Conservation (phyloP, 2,329 filamentous ascomycete genomes). For the Aspergillus niger region DNA sequence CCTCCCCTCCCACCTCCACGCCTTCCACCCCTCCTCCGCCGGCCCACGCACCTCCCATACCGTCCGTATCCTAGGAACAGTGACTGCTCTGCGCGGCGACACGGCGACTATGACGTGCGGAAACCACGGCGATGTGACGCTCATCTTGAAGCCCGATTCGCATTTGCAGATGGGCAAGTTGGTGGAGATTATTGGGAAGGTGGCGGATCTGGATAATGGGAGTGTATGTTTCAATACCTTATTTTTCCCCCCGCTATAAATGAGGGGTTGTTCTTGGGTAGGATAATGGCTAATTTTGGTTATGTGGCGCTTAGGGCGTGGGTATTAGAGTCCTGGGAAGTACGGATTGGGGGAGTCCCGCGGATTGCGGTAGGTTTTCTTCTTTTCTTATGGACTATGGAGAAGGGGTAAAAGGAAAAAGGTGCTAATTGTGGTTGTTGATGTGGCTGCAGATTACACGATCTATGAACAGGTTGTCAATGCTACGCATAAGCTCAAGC, state of each 20-base stretch:
- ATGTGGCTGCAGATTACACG: slow-evolving; percentile 63
- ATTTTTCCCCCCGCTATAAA: background rate
- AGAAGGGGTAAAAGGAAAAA: too few relatives aligned
- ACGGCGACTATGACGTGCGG: slow-evolving; percentile 76
- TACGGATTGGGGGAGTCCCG: slow-evolving; percentile 46
- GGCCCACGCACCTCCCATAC: slow-evolving; percentile 55
- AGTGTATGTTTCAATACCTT: slow-evolving; percentile 29
- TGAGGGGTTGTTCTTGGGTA: background rate
- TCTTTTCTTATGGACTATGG: background rate
- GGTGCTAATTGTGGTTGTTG: too few relatives aligned
- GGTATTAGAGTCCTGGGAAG: slow-evolving; percentile 45
- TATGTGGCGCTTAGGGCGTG: slow-evolving; percentile 30
- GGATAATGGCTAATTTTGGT: slow-evolving; percentile 10
- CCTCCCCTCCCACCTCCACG: slow-evolving; percentile 75
- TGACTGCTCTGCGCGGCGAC: slow-evolving; percentile 78
- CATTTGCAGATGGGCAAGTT: slow-evolving; percentile 48
- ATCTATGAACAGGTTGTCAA: slow-evolving; percentile 80
- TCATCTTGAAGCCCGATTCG: slow-evolving; percentile 66
- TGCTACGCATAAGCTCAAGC: slow-evolving; percentile 76
- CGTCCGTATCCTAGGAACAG: slow-evolving; percentile 83
- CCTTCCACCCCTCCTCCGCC: slow-evolving; percentile 61
- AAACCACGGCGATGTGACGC: slow-evolving; percentile 67
- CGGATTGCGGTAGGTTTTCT: slow-evolving; percentile 40
- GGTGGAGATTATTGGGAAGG: slow-evolving; percentile 51
- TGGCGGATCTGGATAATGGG: slow-evolving; percentile 45